Percentiles rank a stretch among this genome's conserved stretches.
phyloP scores from a whole-genome alignment of 805 yeast genomes.

The Saccharomycopsis malanga region DNA sequence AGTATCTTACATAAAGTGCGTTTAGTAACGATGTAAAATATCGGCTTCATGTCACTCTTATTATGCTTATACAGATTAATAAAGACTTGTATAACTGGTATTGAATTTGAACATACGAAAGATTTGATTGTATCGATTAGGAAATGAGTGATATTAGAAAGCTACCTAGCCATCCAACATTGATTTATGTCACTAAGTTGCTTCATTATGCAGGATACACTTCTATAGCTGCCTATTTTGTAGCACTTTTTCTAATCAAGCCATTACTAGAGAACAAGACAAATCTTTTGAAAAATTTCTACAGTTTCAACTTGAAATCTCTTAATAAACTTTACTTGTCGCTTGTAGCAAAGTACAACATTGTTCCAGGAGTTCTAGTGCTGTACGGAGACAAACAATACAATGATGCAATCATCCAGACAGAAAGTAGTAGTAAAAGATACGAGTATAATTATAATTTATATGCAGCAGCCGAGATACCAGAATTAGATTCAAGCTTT shows the following conservation, averaged over 20 bases:
- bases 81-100: no score
- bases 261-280: slow-evolving; percentile 19
- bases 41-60: no score
- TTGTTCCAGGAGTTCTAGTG: slow-evolving; percentile 14
- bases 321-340: slow-evolving; percentile 4
- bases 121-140: no score
- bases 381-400: slow-evolving; percentile 2
- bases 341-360: slow-evolving; percentile 3
- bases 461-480: not conserved
- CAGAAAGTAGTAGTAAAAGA: slow-evolving; percentile 3
- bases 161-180: slow-evolving; percentile 17
- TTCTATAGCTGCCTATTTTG: slow-evolving; percentile 9
- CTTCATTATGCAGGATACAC: slow-evolving; percentile 19
- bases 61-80: no score
- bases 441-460: not conserved
- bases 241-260: slow-evolving; percentile 13
- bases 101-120: no score
- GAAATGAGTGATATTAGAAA: no score
- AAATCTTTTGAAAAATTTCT: slow-evolving; percentile 5
- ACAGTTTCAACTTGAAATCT: slow-evolving; percentile 7
- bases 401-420: slow-evolving; percentile 14
- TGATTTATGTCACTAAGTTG: slow-evolving; percentile 17
- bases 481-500: slow-evolving; percentile 4
- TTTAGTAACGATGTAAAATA: no score
- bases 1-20: no score